phyloP scores from a whole-genome alignment of 371 early-diverging fungal species.

The Funneliformis caledonium region DNA sequence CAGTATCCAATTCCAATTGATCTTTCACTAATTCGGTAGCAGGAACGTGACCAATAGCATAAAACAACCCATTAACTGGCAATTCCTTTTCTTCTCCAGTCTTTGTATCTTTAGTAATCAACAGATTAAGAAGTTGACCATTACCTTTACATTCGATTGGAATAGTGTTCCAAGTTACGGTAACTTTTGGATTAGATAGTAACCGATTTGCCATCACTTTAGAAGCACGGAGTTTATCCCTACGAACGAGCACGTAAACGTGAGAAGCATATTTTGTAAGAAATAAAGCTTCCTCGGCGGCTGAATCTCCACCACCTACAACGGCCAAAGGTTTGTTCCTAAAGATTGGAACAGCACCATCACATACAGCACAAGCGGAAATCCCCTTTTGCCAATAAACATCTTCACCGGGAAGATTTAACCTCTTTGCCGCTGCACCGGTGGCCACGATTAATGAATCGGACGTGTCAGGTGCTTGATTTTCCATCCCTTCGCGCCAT shows the following conservation, averaged over 20 bases:
- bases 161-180: constrained; percentile 89
- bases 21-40: constrained; percentile 83
- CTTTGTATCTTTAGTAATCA: constrained; percentile 73
- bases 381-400: constrained; percentile 96
- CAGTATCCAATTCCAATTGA: constrained; percentile 77
- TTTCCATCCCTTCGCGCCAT: constrained; percentile 86
- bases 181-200: constrained; percentile 84
- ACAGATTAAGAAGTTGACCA: constrained; percentile 71
- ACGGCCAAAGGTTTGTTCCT: constrained; percentile 93
- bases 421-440: constrained; percentile 98
- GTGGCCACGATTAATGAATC: constrained; percentile 96
- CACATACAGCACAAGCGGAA: constrained; percentile 99
- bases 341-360: constrained; percentile 97
- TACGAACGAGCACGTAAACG: constrained; percentile 94
- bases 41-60: constrained; percentile 98
- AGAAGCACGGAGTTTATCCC: constrained; percentile 95
- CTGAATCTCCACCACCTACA: constrained; percentile 99
- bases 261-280: constrained; percentile 92
- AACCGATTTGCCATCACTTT: constrained; percentile 95
- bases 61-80: constrained; percentile 93
- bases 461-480: constrained; percentile 68
- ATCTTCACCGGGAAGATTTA: constrained; percentile 83
- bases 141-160: constrained; percentile 89
- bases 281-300: constrained; percentile 98
- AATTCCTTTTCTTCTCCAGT: constrained; percentile 70